These are phyloP conservation scores for Cydonia oblonga DNA, from an alignment of 331 rosid genomes.

Conservation along the genomic window DNA sequence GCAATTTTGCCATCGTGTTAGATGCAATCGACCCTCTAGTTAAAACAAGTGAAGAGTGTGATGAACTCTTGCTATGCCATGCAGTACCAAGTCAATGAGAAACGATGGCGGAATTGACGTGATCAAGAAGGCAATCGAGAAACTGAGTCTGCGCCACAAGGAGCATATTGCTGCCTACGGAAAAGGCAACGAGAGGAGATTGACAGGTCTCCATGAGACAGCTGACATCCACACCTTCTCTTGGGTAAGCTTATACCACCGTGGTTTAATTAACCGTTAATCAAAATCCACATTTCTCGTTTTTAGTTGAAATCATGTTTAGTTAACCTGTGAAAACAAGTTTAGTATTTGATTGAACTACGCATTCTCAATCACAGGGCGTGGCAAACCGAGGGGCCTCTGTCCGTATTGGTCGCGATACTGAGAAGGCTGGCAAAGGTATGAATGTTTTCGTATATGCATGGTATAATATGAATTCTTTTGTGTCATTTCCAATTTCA, in stretches of 20 bases:
- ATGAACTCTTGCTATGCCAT: background rate
- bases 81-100: conserved; percentile 44
- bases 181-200: conserved; percentile 47
- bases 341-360: background rate
- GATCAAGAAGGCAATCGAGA: conserved; percentile 46
- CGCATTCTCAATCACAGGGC: conserved; percentile 24
- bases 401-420: conserved; percentile 42
- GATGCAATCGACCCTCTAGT: background rate
- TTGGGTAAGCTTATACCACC: conserved; percentile 17
- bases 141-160: conserved; percentile 29
- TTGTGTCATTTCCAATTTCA: background rate
- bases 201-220: conserved; percentile 49
- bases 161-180: conserved; percentile 45
- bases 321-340: background rate
- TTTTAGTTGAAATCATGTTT: background rate
- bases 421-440: conserved; percentile 48
- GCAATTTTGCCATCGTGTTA: background rate
- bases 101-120: conserved; percentile 32
- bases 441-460: background rate
- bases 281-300: background rate
- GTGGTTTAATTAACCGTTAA: background rate
- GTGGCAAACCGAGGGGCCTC: conserved; percentile 57
- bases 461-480: background rate
- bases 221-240: conserved; percentile 45
- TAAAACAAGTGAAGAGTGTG: no score